Evolutionary conservation across 108 stramenopile genomes (phyloP).

Genomic region (Stephanodiscus minutulus): DNA sequence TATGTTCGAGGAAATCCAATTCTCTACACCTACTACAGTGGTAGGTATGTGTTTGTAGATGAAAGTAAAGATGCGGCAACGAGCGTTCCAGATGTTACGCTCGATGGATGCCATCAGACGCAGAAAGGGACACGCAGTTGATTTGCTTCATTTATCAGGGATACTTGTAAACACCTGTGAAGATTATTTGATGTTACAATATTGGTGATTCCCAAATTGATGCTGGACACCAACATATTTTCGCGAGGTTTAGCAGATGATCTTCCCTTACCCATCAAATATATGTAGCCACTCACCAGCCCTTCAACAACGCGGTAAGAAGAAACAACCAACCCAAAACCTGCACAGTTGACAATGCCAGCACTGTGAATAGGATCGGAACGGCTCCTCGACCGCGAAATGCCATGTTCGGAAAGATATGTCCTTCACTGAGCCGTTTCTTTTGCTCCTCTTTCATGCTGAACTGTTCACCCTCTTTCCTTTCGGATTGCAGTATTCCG

Average conservation of each 20-base stretch:
- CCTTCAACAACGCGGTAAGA: conserved; percentile 12
- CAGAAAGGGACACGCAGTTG: neutral
- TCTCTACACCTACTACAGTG: neutral
- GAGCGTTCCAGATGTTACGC: neutral
- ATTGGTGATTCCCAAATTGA: too few relatives aligned
- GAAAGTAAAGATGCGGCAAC: neutral
- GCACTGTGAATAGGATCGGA: conserved; percentile 27
- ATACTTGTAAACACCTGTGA: too few relatives aligned
- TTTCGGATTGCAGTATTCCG: neutral
- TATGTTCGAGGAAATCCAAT: too few relatives aligned
- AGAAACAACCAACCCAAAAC: conserved; percentile 32
- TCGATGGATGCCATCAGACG: neutral
- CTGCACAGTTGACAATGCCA: conserved; percentile 26
- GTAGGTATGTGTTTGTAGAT: neutral
- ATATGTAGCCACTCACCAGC: neutral
- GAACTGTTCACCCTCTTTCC: neutral
- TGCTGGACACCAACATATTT: too few relatives aligned
- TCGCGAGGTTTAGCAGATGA: neutral
- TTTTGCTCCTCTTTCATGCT: conserved; percentile 11
- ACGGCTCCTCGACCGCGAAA: conserved; percentile 27
- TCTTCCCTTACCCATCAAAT: too few relatives aligned
- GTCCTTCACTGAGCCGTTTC: conserved; percentile 20
- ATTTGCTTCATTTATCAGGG: neutral
- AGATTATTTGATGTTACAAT: neutral
- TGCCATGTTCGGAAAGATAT: conserved; percentile 44